Percentiles rank a stretch among this genome's conserved stretches.
Conservation (phyloP, 2,329 filamentous ascomycete species). For the Knufia petricola region DNA sequence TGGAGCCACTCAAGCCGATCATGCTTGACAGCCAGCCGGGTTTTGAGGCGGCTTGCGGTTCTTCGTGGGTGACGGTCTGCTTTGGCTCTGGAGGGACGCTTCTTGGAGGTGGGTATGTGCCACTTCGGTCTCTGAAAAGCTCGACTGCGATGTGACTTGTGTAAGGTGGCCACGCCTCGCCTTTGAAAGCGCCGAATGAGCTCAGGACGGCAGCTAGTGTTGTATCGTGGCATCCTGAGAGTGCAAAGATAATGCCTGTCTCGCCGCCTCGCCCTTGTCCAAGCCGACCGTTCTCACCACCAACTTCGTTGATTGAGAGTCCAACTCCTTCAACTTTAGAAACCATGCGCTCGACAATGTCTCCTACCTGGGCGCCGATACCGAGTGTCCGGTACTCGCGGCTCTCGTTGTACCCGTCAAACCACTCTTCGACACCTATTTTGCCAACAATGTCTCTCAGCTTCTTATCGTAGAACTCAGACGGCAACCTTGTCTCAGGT, state of each 20-base stretch:
- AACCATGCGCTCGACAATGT: constrained; percentile 69
- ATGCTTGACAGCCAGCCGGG: constrained; percentile 20
- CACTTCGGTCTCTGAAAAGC: constrained; percentile 56
- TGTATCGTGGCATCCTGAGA: constrained; percentile 88
- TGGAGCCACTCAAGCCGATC: constrained; percentile 25
- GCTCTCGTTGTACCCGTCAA: constrained; percentile 71
- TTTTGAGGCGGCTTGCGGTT: constrained; percentile 2
- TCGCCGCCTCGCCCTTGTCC: constrained; percentile 39
- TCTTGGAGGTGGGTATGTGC: constrained; percentile 28
- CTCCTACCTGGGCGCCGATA: constrained; percentile 75
- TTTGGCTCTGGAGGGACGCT: constrained; percentile 25
- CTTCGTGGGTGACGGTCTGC: constrained; percentile 12
- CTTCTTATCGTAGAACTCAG: constrained; percentile 76
- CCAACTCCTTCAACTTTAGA: constrained; percentile 51
- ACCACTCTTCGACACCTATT: constrained; percentile 88
- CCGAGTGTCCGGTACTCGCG: constrained; percentile 80
- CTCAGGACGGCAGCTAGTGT: constrained; percentile 72
- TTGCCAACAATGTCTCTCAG: constrained; percentile 58
- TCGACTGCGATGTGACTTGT: constrained; percentile 88
- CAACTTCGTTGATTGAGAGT: constrained; percentile 45
- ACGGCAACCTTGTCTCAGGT: constrained; percentile 64
- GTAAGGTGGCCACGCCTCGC: constrained; percentile 76
- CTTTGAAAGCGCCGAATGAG: constrained; percentile 68
- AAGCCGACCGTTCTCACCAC: constrained; percentile 30
- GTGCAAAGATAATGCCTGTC: constrained; percentile 57